These are phyloP conservation scores for Neobulgaria alba DNA, from an alignment of 2,329 filamentous ascomycete genomes.

Conservation along the genomic window DNA sequence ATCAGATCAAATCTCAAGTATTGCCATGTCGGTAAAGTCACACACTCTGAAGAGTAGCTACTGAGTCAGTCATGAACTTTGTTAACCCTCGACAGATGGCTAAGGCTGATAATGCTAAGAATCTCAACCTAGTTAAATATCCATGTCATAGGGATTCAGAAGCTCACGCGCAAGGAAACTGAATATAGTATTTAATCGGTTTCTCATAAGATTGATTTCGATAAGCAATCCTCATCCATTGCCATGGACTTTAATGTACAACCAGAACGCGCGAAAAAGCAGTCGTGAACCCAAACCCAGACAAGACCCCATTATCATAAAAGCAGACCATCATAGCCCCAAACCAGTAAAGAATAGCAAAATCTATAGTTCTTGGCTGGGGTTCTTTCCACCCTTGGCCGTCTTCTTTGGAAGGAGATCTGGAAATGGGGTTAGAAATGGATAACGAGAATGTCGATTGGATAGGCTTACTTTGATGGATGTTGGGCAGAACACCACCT, in stretches of 20 bases:
- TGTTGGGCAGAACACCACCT: constrained; percentile 94
- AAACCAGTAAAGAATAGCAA: constrained; percentile 44
- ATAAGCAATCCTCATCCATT: constrained; percentile 30
- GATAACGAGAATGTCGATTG: background rate
- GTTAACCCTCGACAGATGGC: no score
- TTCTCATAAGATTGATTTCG: constrained; percentile 30
- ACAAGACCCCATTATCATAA: constrained; percentile 64
- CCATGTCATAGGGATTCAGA: no score
- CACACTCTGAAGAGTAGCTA: no score
- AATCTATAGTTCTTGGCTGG: constrained; percentile 87
- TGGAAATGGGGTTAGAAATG: constrained; percentile 33
- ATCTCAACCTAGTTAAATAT: no score
- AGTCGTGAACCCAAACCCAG: constrained; percentile 69
- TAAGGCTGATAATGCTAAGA: no score
- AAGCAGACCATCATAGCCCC: constrained; percentile 51
- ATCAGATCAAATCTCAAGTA: no score
- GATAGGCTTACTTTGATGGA: constrained; percentile 76
- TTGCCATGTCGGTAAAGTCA: no score
- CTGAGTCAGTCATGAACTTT: no score
- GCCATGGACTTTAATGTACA: constrained; percentile 67
- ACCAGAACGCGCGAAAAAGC: constrained; percentile 51
- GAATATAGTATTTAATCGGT: constrained; percentile 21
- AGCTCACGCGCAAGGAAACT: no score
- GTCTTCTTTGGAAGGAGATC: constrained; percentile 99
- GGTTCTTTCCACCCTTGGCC: constrained; percentile 82